Evolutionary conservation across 805 yeast genomes (phyloP), one percentile per base, ranked within the genome.

Genomic region (Torulaspora microellipsoides): DNA sequence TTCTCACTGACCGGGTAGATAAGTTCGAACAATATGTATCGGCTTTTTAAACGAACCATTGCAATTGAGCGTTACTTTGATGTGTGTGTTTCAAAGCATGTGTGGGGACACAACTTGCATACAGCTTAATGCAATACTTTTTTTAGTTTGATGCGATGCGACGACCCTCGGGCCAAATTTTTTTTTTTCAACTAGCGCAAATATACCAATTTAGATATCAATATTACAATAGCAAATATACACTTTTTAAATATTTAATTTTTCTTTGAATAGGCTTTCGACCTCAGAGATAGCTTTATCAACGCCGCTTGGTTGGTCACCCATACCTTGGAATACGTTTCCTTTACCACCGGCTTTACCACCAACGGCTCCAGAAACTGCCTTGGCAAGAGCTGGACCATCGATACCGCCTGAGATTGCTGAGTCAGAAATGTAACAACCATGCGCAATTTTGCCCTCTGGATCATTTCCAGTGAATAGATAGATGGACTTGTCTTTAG

Each of bases 301-400:
- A 41, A 88, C 73, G 51, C 85, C 86, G 28, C 69, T 73, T 30
- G 81, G 75, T 50, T 87, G 84, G 56, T 83, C 87, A 57, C 99
- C 99, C 81, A 88, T 85, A 68, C 99, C 99, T 72, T 93, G 99
- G 56, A 88, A 87, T 43, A 90, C 81, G 53, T 88, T 86, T 51
- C 96, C 98, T 70, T 88, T 93, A 67, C 99, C 99, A 70, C 99
- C 99, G 46, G 96, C 95, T 67, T 85, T 88, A 67, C 99, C 99
- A 53, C 99, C 99, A 55, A 93, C 80, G 56, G 74, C 71, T 30
- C 71, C 68, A 35, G 90, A 72, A 34, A 85, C 98, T 44, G 76
- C 69, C 41, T 74, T 67, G 27, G 95, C 95, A 54, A 89, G 75
- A 25, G 78, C 89, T 45, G 82, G 75, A 41, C 95, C 90, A 51